These are phyloP conservation scores for Seiridium cupressi DNA, from an alignment of 2,329 filamentous ascomycete species.

Conservation along the genomic window DNA sequence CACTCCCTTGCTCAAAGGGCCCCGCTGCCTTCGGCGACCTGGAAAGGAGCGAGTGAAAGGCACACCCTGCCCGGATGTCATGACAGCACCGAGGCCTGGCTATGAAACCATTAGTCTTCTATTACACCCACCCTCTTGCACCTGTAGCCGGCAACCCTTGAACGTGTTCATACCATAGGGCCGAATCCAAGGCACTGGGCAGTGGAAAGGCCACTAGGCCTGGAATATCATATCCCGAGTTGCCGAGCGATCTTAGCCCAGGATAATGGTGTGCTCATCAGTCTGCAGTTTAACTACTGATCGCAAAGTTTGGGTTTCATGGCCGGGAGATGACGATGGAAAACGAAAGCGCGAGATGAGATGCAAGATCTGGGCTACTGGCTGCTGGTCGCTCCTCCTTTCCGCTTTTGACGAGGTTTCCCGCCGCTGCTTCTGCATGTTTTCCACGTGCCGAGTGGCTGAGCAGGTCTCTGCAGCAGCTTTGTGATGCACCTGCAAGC, in stretches of 20 bases:
- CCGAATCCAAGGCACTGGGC: background rate
- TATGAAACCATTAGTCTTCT: background rate
- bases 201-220: background rate
- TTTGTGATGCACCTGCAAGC: background rate
- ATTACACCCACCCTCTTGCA: background rate
- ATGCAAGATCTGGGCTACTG: background rate
- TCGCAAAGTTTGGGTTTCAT: background rate
- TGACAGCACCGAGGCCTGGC: background rate
- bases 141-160: background rate
- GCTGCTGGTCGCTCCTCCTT: background rate
- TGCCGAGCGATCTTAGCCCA: background rate
- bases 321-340: background rate
- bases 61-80: background rate
- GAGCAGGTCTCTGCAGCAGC: background rate
- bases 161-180: background rate
- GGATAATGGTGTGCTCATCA: background rate
- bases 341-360: background rate
- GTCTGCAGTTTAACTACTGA: too few species aligned
- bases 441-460: slow-evolving; percentile 2
- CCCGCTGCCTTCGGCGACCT: background rate
- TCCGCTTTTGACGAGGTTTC: background rate
- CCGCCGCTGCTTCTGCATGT: background rate
- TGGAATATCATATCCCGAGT: background rate
- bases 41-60: background rate
- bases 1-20: background rate